Conservation (phyloP, 257 asterid species). For the Ophiorrhiza pumila region DNA sequence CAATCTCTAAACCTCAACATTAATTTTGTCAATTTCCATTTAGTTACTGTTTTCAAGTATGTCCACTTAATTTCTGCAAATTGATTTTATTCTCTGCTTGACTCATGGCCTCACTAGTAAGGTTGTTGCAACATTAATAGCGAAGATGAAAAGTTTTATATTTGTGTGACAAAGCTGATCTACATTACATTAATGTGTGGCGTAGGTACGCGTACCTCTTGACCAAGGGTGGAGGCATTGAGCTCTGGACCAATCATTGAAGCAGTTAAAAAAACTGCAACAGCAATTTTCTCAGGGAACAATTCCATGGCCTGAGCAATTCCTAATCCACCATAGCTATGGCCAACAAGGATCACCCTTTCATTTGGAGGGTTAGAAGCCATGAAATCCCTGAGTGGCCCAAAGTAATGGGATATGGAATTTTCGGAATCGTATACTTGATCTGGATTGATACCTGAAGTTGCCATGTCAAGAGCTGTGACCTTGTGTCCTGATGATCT, state of each 20-base stretch:
- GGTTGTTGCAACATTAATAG: too few relatives aligned
- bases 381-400: constrained; percentile 34
- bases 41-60: too few relatives aligned
- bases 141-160: too few relatives aligned
- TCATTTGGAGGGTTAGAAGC: constrained; percentile 19
- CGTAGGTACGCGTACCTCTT: constrained; percentile 20
- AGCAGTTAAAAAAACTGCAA: constrained; percentile 32
- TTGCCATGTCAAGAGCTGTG: constrained; percentile 33
- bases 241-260: constrained; percentile 28
- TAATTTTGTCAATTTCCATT: too few relatives aligned
- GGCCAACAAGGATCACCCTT: constrained; percentile 34
- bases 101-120: too few relatives aligned
- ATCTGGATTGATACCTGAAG: constrained; percentile 31
- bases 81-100: too few relatives aligned
- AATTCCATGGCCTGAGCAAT: constrained; percentile 40
- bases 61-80: too few relatives aligned
- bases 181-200: background rate
- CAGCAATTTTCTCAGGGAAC: constrained; percentile 31
- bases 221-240: constrained; percentile 3
- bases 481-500: constrained; percentile 29
- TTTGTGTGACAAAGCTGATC: too few relatives aligned
- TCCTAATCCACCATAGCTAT: constrained; percentile 34
- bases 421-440: constrained; percentile 17
- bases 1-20: too few relatives aligned
- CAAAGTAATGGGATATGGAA: constrained; percentile 20